Evolutionary conservation across 768 basidiomycete genomes (phyloP).

Genomic region (Butyriboletus loyo): DNA sequence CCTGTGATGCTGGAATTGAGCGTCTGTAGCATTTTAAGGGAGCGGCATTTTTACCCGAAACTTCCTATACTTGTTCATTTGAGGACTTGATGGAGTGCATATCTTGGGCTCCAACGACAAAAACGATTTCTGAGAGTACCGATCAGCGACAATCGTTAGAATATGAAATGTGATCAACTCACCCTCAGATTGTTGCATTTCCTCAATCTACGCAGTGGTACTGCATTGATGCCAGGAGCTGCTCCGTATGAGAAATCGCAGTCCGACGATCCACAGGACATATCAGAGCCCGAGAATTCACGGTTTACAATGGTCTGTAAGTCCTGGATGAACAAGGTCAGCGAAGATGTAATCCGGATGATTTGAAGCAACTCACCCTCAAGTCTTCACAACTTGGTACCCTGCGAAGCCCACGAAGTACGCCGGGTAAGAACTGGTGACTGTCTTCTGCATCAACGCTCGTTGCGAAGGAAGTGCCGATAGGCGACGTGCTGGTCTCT

Average conservation of each 20-base stretch:
- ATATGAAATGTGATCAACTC: neutral
- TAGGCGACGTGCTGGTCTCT: neutral
- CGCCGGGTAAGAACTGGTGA: neutral
- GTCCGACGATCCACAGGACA: neutral
- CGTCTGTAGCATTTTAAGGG: neutral
- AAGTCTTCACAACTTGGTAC: constrained; percentile 17
- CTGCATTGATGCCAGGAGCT: neutral
- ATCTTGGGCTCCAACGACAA: neutral
- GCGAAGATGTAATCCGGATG: neutral
- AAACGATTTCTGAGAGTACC: constrained; percentile 2
- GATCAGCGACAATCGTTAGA: neutral
- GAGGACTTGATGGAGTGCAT: neutral
- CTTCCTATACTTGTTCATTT: neutral
- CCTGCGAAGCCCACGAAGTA: constrained; percentile 14
- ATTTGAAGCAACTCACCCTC: constrained; percentile 5
- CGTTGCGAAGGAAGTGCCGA: constrained; percentile 18
- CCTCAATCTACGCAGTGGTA: neutral
- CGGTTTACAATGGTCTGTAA: neutral
- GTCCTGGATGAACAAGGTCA: neutral
- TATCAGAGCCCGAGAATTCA: neutral
- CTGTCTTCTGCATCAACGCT: constrained; percentile 13
- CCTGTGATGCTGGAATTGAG: constrained; percentile 1
- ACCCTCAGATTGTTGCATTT: constrained; percentile 1
- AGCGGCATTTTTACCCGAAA: constrained; percentile 1
- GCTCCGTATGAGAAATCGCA: neutral